Evolutionary conservation across 371 early-diverging fungal genomes (phyloP).

Genomic region (Cokeromyces recurvatus): DNA sequence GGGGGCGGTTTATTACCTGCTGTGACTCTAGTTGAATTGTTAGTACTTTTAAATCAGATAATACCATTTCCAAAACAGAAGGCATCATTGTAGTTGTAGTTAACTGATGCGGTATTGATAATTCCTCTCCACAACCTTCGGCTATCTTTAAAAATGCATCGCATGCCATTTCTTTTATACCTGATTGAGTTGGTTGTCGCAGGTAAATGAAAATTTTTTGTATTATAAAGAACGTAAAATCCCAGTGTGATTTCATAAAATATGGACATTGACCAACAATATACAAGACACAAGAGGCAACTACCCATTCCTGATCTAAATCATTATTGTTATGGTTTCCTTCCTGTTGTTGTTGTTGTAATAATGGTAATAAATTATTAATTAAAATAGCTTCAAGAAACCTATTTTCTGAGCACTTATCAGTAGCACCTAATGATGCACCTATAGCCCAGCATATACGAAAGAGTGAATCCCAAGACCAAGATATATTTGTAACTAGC

Average conservation of each 20-base stretch:
- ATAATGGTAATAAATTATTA: constrained; percentile 85
- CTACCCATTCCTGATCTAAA: constrained; percentile 98
- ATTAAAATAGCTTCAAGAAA: constrained; percentile 83
- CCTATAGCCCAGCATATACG: constrained; percentile 98
- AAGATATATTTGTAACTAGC: constrained; percentile 54
- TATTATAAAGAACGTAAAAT: constrained; percentile 93
- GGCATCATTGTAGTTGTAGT: constrained; percentile 13
- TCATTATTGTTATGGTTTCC: too few species aligned
- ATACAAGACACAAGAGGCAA: constrained; percentile 98
- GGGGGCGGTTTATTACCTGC: too few species aligned
- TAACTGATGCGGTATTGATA: constrained; percentile 78
- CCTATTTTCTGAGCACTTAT: constrained; percentile 84
- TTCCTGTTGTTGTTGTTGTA: constrained; percentile 73
- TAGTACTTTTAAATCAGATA: constrained; percentile 46
- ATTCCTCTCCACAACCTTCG: constrained; percentile 83
- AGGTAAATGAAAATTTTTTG: constrained; percentile 98
- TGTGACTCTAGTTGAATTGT: too few species aligned
- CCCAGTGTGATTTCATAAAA: constrained; percentile 96
- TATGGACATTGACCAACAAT: constrained; percentile 96
- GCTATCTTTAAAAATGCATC: constrained; percentile 96
- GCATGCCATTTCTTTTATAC: constrained; percentile 99
- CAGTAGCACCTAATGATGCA: constrained; percentile 89
- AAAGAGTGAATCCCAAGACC: constrained; percentile 91
- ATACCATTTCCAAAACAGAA: constrained; percentile 86
- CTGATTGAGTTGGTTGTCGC: constrained; percentile 91